A percentile compares a stretch with the other conserved stretches of the same genome.
Conservation (phyloP, 305 asterid genomes). For the Solanum aculeatissimum region DNA sequence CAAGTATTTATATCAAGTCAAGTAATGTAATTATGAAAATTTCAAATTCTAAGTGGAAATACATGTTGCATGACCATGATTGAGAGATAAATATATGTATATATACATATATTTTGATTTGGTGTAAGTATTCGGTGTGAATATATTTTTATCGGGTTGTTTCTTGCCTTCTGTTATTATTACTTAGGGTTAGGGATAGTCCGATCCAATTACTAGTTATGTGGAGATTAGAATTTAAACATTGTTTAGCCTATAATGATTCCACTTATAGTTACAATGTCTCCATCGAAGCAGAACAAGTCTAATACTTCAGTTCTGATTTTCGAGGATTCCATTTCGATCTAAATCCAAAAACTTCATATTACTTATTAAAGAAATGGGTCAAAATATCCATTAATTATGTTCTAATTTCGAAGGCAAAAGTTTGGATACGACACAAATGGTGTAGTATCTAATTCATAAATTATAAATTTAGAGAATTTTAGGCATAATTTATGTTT, state of each 20-base stretch:
- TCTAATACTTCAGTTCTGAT: too few relatives aligned
- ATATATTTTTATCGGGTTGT: background rate
- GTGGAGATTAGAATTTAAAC: background rate
- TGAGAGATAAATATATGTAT: background rate
- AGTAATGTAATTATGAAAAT: background rate
- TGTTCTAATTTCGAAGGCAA: background rate
- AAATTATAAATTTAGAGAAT: fast-evolving
- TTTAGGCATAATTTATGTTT: background rate
- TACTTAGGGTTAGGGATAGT: background rate
- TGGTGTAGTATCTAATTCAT: background rate
- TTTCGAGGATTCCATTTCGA: too few relatives aligned
- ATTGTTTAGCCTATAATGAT: background rate
- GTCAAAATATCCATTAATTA: background rate
- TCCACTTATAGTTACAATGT: too few relatives aligned
- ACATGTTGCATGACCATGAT: background rate
- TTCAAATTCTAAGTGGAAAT: background rate
- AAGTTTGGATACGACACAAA: background rate
- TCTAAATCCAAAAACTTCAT: too few relatives aligned
- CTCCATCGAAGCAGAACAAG: too few relatives aligned
- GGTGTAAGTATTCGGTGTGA: background rate
- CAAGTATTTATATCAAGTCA: background rate
- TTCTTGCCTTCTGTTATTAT: background rate
- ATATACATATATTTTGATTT: background rate
- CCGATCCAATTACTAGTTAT: background rate
- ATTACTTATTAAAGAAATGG: background rate